Evolutionary conservation across 805 yeast genomes (phyloP).

Genomic region (Yamadazyma akitaensis): DNA sequence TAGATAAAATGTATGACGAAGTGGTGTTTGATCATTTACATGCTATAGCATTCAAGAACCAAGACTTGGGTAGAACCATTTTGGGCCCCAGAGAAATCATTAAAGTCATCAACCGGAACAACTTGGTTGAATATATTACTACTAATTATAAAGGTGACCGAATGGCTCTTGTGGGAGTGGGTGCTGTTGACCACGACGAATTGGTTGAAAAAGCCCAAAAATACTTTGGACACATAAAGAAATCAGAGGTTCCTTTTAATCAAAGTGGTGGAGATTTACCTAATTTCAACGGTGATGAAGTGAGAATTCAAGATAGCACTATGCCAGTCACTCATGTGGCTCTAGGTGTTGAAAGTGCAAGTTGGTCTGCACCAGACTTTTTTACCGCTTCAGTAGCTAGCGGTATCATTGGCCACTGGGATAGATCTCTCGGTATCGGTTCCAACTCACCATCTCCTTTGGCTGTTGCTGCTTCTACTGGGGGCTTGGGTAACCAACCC

Average conservation of each 20-base stretch:
- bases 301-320: constrained; percentile 75
- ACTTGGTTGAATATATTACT: constrained; percentile 73
- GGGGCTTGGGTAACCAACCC: constrained; percentile 55
- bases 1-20: constrained; percentile 97
- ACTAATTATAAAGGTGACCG: constrained; percentile 93
- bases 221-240: constrained; percentile 69
- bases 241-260: constrained; percentile 66
- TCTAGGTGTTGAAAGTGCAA: constrained; percentile 94
- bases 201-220: constrained; percentile 73
- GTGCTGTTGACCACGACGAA: constrained; percentile 85
- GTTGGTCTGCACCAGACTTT: constrained; percentile 95
- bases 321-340: constrained; percentile 91
- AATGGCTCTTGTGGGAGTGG: constrained; percentile 97
- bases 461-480: constrained; percentile 61
- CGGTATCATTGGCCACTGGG: constrained; percentile 97
- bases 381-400: constrained; percentile 94
- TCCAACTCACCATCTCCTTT: constrained; percentile 83
- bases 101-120: constrained; percentile 69
- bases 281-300: constrained; percentile 79
- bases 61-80: constrained; percentile 94
- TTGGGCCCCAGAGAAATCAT: constrained; percentile 92
- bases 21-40: constrained; percentile 96
- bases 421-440: constrained; percentile 83
- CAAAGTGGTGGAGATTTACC: constrained; percentile 72
- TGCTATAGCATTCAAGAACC: constrained; percentile 84